Percentiles rank a stretch among this genome's conserved stretches.
phyloP scores from a whole-genome alignment of 2,329 filamentous ascomycete species.

The Bipolaris gigantea region DNA sequence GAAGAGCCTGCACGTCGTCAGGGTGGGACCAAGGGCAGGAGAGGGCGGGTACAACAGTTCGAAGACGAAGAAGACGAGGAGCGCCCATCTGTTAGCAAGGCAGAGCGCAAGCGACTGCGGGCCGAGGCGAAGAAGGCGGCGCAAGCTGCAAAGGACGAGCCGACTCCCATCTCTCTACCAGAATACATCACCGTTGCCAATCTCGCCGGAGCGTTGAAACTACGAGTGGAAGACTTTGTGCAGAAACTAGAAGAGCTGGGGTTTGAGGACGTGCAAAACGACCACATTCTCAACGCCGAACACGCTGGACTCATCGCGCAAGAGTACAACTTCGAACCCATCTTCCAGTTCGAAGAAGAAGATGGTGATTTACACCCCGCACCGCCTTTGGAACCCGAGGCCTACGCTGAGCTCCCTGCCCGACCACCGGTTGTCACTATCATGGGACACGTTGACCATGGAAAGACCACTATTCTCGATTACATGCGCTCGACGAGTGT shows the following conservation, averaged over 20 bases:
- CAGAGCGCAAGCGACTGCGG: conserved; percentile 38
- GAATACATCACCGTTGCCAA: conserved; percentile 90
- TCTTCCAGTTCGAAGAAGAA: conserved; percentile 63
- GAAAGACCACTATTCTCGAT: conserved; percentile 95
- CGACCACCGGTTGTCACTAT: conserved; percentile 96
- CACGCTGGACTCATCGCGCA: conserved; percentile 86
- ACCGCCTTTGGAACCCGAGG: conserved; percentile 51
- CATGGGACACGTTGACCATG: conserved; percentile 99
- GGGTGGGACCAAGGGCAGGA: conserved; percentile 16
- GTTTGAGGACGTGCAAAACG: conserved; percentile 80
- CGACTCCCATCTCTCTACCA: conserved; percentile 69
- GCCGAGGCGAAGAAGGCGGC: conserved; percentile 42
- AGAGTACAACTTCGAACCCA: conserved; percentile 90
- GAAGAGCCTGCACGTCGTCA: conserved; percentile 36
- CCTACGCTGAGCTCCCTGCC: conserved; percentile 67
- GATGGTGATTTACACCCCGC: conserved; percentile 74
- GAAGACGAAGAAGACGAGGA: conserved; percentile 34
- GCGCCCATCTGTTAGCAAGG: conserved; percentile 23
- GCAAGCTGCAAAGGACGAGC: conserved; percentile 31
- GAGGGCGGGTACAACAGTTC: conserved; percentile 25
- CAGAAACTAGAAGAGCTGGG: conserved; percentile 81
- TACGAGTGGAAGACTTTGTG: conserved; percentile 72
- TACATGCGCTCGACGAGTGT: conserved; percentile 91
- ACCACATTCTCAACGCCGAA: conserved; percentile 87
- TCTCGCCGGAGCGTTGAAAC: conserved; percentile 72